Base-by-base conservation (phyloP, 768 basidiomycete genomes). In the Chalciporus piperatus region DNA sequence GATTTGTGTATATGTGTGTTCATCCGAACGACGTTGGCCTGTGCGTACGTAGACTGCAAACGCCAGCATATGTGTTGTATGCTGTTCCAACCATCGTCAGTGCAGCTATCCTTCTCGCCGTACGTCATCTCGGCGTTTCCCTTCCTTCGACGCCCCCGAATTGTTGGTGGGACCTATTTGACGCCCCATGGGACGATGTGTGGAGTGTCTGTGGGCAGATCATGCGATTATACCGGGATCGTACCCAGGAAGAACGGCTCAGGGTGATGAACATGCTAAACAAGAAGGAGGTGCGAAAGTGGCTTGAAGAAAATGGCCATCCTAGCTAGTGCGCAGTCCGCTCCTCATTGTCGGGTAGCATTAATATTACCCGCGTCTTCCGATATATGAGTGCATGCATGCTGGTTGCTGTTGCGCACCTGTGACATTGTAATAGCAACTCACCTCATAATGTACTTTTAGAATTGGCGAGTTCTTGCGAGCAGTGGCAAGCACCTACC, bases 91-190 rank as follows among this genome's bases (percentile, higher is more conserved):
- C 89, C 6, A 89, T 99, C 35, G 93, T 97, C 30, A 85, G 90
- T 65, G 87, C 92, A 0, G 83, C 91, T 3, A 97, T 99, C 54
- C 76, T 94, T 46, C 83, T 98, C 42, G 77, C 91, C 3, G 78
- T 81, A 12, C 83, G 92, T 4, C 78, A 87, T 50, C 68, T 88
- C n/a, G 71, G 72, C 6, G 83, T 98, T 39, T 70, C 89, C 0
- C 77, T 98, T 1, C 92, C 93, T 0, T 83, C 83, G 2, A 72
- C 74, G 10, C 76, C 84, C 11, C 82, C 87, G 0, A 76, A 84
- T 48, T 81, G 84, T 50, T 99, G 97, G 97, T 96, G 90, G 87
- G 83, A 89, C 40, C 75, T 98, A 6, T 99, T 99, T 62, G 97
- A 98, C 64, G 89, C 92, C 0, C 76, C 83, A 0, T 90, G 84